Conservation (phyloP, 73 alveolate genomes). For the Vitrella brassicaformis region DNA sequence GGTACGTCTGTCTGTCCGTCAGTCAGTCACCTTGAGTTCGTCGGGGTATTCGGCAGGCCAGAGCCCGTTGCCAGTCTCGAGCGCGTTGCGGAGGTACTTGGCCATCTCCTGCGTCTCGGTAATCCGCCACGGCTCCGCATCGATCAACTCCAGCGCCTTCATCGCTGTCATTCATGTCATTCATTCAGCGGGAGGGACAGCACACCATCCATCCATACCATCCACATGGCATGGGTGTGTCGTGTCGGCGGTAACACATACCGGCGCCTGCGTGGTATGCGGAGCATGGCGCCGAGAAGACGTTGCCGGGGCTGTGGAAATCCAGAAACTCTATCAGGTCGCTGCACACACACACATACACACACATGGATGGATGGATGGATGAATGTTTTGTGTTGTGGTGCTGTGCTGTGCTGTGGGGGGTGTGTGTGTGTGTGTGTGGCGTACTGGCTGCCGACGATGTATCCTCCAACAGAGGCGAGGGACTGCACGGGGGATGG, state of each 20-base stretch:
- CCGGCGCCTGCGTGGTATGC: background rate
- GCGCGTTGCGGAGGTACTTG: background rate
- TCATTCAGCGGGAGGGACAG: too few relatives aligned
- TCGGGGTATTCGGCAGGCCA: background rate
- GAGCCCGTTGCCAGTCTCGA: background rate
- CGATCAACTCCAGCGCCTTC: background rate
- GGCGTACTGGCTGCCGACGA: too few relatives aligned
- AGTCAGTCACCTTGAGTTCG: background rate
- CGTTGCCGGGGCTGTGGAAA: background rate
- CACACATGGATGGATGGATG: too few relatives aligned
- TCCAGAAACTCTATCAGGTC: background rate
- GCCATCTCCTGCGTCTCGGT: background rate
- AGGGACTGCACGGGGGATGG: background rate
- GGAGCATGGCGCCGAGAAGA: background rate
- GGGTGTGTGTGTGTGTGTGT: too few relatives aligned
- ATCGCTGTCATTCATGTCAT: too few relatives aligned
- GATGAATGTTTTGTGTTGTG: too few relatives aligned
- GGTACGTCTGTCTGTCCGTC: background rate
- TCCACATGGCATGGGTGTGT: too few relatives aligned
- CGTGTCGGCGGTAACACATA: too few relatives aligned
- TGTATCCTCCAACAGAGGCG: background rate
- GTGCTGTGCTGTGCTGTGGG: too few relatives aligned
- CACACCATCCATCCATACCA: too few relatives aligned
- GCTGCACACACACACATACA: background rate
- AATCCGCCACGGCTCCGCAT: background rate